Base-by-base conservation (phyloP, 1,284 basidiomycete species). In the Austropuccinia psidii region DNA sequence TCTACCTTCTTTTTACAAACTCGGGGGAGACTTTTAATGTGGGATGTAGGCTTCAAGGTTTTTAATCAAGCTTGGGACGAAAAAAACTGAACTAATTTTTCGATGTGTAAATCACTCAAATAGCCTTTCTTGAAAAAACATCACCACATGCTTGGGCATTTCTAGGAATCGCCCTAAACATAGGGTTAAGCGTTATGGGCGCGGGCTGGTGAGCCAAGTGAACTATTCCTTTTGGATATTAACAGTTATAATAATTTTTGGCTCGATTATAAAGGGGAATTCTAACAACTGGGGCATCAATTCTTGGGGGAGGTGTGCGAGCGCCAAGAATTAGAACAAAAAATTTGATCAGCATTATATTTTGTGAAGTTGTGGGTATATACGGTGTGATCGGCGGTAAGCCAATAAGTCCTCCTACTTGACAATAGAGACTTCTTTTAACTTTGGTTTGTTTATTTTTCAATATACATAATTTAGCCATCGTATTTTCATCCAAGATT, bases 261-360 rank as follows among this genome's bases (percentile, higher is more conserved):
- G 17, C 47, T 47, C 21, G 19, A n/a, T 57, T 50, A 52, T 4
- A 19, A 70, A 98, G 94, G 94, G 95, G 95, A 70, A 98, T 98
- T 82, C 94, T 96, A 84, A 85, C 98, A 75, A 98, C 95, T 1
- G 95, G 95, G 70, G 84, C 94, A 24, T 94, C 91, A 33, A 95
- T 98, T 77, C 85, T 98, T 27, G 95, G 95, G 75, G 95, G 93
- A 79, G 94, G 95, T 80, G 93, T 98, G 15, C 85, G 94, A 49
- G 87, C 93, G 58, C 95, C 96, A 11, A 86, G 96, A 76, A 98
- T 98, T 77, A 87, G 90, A 65, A 98, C 95, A 43, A 98, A 98
- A 86, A 98, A 98, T 81, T 82, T 98, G 81, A 97, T 98, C 79
- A 95, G 93, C 76, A 94, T 98, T 84, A 98, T 98, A 80, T 98